Conservation (phyloP, 2,329 filamentous ascomycete genomes). For the Colletotrichum cordylinicola region DNA sequence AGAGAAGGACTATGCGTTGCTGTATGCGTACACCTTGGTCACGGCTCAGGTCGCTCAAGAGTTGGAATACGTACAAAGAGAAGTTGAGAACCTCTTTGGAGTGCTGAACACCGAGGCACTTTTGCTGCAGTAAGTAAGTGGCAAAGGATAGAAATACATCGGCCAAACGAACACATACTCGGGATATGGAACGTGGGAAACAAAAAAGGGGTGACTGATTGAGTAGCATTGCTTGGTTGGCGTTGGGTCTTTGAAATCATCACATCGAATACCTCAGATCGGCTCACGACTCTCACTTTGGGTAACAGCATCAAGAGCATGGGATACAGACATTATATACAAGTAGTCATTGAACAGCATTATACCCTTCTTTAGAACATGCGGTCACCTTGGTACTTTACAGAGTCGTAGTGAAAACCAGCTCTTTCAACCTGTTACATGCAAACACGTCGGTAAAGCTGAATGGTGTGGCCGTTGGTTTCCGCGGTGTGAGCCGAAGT, state of each 20-base stretch:
- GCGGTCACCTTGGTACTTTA: background rate
- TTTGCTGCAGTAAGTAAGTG: conserved; percentile 53
- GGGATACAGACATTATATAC: background rate
- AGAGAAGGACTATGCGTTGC: conserved; percentile 84
- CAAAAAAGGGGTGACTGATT: background rate
- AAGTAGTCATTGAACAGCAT: conserved; percentile 5
- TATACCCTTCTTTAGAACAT: background rate
- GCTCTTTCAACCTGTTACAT: background rate
- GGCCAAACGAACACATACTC: background rate
- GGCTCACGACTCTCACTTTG: background rate
- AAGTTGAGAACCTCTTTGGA: conserved; percentile 69
- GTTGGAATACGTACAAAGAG: conserved; percentile 62
- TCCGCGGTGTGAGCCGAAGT: background rate
- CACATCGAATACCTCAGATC: background rate
- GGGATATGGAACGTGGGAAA: background rate
- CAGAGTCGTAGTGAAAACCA: background rate
- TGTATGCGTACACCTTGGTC: conserved; percentile 87
- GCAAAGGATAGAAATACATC: background rate
- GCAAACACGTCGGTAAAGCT: background rate
- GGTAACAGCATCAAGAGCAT: background rate
- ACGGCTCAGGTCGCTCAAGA: conserved; percentile 72
- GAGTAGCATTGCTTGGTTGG: background rate
- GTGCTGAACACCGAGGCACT: conserved; percentile 65
- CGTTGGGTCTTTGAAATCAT: background rate
- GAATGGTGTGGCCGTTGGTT: background rate